Evolutionary conservation across 2,329 filamentous ascomycete species (phyloP), one percentile per base, ranked within the genome.

Genomic region (Trichoderma sp.): DNA sequence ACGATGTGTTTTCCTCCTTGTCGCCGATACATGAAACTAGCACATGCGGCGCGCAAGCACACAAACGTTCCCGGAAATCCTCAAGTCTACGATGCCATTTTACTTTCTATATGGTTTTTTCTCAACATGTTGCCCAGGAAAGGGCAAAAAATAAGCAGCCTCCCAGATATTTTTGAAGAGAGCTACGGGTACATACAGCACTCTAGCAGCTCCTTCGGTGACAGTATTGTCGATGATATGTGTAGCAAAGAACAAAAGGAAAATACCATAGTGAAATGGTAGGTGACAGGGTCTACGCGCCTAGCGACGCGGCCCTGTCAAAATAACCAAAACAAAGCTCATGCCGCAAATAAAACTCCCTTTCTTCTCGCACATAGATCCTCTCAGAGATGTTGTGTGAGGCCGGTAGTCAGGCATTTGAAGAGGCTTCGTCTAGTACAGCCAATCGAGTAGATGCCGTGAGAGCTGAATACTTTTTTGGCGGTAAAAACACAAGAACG

Each of bases 51-150:
- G 41, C 60, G 71, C 71, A 73, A 56, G 67, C 56, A 63, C 38
- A 45, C 18, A 45, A 4, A 45, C 41, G 56, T 27, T 68, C 60
- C 63, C 7, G 18, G 53, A 69, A 53, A 74, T 64, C 50, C 38
- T 65, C 56, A 75, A 76, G 75, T 76, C 75, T 76, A 76, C 75
- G 75, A 76, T 76, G 64, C 75, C 69, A 64, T 75, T 76, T 67
- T 75, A 75, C 74, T 60, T 35, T 69, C 59, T 79, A 76, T 79
- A 76, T 59, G 74, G 67, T 41, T 21, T 41, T 69, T 71, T 71
- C 27, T 69, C 50, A 66, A 71, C 8, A 60, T 45, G 21, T 38
- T 33, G 24, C 27, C 41, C 65, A n/a, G 7, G 7, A 45, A n/a
- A 53, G 12, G 21, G 14, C 12, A 27, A 27, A 50, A 27, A 29